These are phyloP conservation scores for Ustilago loliicola DNA, from an alignment of 1,284 basidiomycete species.

Conservation along the genomic window DNA sequence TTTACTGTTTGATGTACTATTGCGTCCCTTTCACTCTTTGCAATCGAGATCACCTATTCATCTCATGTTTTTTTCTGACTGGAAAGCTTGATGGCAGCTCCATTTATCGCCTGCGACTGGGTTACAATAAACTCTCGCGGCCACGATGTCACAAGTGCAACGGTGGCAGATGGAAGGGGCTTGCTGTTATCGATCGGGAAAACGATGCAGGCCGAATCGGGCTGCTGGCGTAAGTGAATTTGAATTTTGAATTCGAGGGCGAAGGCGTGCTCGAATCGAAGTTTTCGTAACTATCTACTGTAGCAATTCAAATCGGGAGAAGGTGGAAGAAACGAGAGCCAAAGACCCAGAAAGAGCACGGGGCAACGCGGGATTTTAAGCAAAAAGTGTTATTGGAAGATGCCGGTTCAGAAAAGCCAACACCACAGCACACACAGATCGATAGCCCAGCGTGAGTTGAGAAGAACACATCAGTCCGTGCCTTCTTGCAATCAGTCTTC, in stretches of 20 bases:
- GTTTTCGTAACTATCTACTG: not conserved
- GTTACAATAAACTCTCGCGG: no score
- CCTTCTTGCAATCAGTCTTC: not conserved
- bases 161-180: no score
- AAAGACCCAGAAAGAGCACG: not conserved
- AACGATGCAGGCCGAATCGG: no score
- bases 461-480: not conserved
- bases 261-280: conserved; percentile 6
- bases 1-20: not conserved
- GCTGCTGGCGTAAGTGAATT: not conserved
- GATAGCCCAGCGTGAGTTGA: not conserved
- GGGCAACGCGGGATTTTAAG: not conserved
- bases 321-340: conserved; percentile 5
- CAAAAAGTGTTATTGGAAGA: conserved; percentile 5
- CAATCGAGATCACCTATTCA: no score
- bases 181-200: no score
- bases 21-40: not conserved
- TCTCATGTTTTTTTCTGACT: no score
- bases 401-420: not conserved
- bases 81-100: no score
- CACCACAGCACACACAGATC: not conserved
- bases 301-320: not conserved
- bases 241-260: not conserved
- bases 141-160: no score
- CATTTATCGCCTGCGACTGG: no score